A percentile compares a stretch with the other conserved stretches of the same genome.
Conservation (phyloP, 2,329 filamentous ascomycete species). For the Neoascochyta sp. region DNA sequence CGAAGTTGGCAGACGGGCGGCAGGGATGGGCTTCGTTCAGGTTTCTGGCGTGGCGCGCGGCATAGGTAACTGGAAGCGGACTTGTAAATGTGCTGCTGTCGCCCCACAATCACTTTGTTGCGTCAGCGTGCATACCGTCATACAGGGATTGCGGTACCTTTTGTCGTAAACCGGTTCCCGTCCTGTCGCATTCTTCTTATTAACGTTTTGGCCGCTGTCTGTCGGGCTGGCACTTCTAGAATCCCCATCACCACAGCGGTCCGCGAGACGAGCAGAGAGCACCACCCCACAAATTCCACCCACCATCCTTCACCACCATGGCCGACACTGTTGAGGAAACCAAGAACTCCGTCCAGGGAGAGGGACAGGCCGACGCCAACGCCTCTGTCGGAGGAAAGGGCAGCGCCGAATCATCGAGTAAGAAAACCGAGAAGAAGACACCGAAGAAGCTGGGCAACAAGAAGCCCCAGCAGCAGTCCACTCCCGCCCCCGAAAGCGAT, state of each 20-base stretch:
- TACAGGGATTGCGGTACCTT: constrained; percentile 30
- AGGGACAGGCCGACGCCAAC: constrained; percentile 38
- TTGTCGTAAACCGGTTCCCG: constrained; percentile 38
- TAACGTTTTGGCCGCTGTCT: constrained; percentile 32
- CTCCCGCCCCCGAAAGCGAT: constrained; percentile 46
- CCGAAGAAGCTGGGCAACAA: constrained; percentile 50
- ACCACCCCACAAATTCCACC: constrained; percentile 6
- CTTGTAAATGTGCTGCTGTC: too few species aligned
- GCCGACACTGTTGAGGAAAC: constrained; percentile 39
- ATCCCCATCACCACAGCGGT: too few species aligned
- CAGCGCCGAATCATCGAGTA: constrained; percentile 40
- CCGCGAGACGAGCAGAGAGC: too few species aligned
- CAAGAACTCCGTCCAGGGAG: constrained; percentile 36
- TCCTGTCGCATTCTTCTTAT: constrained; percentile 25
- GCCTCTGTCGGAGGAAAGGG: constrained; percentile 37
- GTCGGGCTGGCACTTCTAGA: constrained; percentile 16
- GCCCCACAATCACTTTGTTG: too few species aligned
- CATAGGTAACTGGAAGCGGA: too few species aligned
- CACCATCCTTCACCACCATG: constrained; percentile 32
- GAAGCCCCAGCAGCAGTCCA: constrained; percentile 44
- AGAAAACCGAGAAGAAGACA: constrained; percentile 47
- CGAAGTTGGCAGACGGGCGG: too few species aligned
- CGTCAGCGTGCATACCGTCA: too few species aligned
- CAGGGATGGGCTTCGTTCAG: too few species aligned
- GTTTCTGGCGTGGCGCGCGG: too few species aligned